phyloP scores from a whole-genome alignment of 495 filamentous ascomycete genomes.

The Chaetomium cochliodes region DNA sequence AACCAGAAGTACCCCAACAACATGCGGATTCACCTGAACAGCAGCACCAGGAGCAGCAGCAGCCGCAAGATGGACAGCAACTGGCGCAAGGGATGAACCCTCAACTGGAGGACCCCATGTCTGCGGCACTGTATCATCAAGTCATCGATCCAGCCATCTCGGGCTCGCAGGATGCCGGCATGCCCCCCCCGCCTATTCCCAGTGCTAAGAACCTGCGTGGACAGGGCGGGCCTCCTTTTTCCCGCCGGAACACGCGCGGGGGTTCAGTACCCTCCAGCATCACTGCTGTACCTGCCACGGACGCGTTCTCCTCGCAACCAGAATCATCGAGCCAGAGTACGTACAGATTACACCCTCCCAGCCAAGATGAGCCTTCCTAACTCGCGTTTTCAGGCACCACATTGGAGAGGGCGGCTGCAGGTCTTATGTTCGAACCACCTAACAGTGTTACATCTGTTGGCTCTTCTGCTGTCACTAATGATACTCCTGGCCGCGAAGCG shows the following conservation, averaged over 20 bases:
- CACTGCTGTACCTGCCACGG: slow-evolving; percentile 21
- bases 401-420: background rate
- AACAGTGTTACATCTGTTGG: background rate
- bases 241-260: slow-evolving; percentile 27
- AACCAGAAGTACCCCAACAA: background rate
- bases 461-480: background rate
- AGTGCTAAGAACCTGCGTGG: slow-evolving; percentile 21
- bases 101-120: slow-evolving; percentile 13
- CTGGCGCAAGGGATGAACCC: background rate
- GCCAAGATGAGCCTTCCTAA: background rate
- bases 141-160: slow-evolving; percentile 31
- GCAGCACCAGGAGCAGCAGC: slow-evolving; percentile 17
- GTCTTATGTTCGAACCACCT: background rate
- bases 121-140: slow-evolving; percentile 4
- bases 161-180: slow-evolving; percentile 19
- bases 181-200: slow-evolving; percentile 32
- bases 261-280: slow-evolving; percentile 26
- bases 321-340: slow-evolving; percentile 27
- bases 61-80: slow-evolving; percentile 16
- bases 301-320: slow-evolving; percentile 22
- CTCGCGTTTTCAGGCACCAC: background rate
- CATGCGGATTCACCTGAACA: background rate
- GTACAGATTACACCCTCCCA: slow-evolving; percentile 4
- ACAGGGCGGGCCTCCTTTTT: slow-evolving; percentile 4
- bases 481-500: slow-evolving; percentile 17